These are phyloP conservation scores for Cyberlindnera subsufficiens DNA, from an alignment of 805 yeast species.

Conservation along the genomic window DNA sequence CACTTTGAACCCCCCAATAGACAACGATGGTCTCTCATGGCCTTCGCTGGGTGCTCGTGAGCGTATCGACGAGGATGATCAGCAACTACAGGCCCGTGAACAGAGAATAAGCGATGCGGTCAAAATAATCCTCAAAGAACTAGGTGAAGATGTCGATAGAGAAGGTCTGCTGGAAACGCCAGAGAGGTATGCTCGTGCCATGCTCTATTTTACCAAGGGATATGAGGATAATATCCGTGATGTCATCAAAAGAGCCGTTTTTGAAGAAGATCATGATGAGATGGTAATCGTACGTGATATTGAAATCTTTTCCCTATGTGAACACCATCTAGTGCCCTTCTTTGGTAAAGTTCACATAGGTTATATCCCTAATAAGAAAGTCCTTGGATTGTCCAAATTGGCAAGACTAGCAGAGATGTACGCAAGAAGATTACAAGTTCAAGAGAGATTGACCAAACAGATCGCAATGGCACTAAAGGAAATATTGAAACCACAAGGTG, in stretches of 20 bases:
- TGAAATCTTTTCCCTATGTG: slow-evolving; percentile 88
- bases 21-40: slow-evolving; percentile 90
- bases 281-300: slow-evolving; percentile 98
- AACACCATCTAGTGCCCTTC: slow-evolving; percentile 96
- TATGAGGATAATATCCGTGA: slow-evolving; percentile 91
- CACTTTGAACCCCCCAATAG: slow-evolving; percentile 80
- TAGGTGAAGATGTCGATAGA: slow-evolving; percentile 86
- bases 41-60: slow-evolving; percentile 81
- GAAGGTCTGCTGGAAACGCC: slow-evolving; percentile 95
- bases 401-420: slow-evolving; percentile 98
- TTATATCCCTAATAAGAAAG: slow-evolving; percentile 93
- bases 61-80: slow-evolving; percentile 64
- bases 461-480: slow-evolving; percentile 94
- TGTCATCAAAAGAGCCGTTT: slow-evolving; percentile 90
- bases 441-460: slow-evolving; percentile 93
- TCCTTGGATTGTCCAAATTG: slow-evolving; percentile 84
- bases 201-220: slow-evolving; percentile 93
- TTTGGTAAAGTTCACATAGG: slow-evolving; percentile 96
- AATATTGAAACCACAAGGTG: slow-evolving; percentile 90
- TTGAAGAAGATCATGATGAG: slow-evolving; percentile 97
- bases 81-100: slow-evolving; percentile 62
- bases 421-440: slow-evolving; percentile 93
- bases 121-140: slow-evolving; percentile 53
- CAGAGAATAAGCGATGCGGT: slow-evolving; percentile 82
- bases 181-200: slow-evolving; percentile 92